Evolutionary conservation across 352 stramenopile genomes (phyloP).

Genomic region (Ophiocytium majus): DNA sequence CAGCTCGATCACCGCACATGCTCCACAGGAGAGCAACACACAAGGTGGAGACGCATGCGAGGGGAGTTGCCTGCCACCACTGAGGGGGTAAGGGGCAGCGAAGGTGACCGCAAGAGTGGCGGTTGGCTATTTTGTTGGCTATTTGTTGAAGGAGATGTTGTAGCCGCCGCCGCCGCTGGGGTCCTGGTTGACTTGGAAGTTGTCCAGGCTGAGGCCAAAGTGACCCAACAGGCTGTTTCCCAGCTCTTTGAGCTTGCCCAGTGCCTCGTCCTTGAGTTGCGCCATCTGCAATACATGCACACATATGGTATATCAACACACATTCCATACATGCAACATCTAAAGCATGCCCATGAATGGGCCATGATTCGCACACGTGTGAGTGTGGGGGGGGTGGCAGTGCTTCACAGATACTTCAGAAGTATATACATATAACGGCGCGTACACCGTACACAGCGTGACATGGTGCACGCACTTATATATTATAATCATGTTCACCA

Average conservation of each 20-base stretch:
- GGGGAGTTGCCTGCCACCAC: no score
- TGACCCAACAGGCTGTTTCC: slow-evolving; percentile 97
- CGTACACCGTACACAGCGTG: not conserved
- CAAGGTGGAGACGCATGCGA: no score
- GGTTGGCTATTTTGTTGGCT: no score
- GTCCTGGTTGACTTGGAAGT: slow-evolving; percentile 98
- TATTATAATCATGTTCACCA: no score
- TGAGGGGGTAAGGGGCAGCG: no score
- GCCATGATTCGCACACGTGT: not conserved
- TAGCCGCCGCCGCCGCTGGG: slow-evolving; percentile 58
- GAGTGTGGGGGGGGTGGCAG: not conserved
- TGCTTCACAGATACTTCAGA: not conserved
- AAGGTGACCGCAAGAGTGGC: no score
- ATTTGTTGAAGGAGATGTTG: slow-evolving; percentile 23
- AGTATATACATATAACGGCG: not conserved
- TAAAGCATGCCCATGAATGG: not conserved
- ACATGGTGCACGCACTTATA: not conserved
- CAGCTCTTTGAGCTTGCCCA: slow-evolving; percentile 95
- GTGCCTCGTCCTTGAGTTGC: slow-evolving; percentile 91
- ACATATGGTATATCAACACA: slow-evolving; percentile 47
- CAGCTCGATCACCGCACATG: no score
- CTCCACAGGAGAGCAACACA: no score
- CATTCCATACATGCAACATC: not conserved
- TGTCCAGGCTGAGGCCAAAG: slow-evolving; percentile 98
- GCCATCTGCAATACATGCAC: no score